Conservation (phyloP, 345 rosid genomes). For the Populus ilicifolia region DNA sequence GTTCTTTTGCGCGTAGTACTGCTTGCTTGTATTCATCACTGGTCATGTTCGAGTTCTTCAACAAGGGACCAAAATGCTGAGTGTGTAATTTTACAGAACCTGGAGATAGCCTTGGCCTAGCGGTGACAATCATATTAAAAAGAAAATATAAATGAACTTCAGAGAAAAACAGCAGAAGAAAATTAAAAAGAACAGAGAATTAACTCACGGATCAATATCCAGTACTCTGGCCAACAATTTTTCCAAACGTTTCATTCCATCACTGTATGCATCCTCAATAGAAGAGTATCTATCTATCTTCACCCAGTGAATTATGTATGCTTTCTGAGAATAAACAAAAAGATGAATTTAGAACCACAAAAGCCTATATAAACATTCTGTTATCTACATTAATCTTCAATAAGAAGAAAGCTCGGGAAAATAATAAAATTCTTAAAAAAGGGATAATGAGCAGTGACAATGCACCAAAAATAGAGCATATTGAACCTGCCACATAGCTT, state of each 20-base stretch:
- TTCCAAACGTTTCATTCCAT: constrained; percentile 45
- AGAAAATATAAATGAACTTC: neutral
- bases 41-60: constrained; percentile 62
- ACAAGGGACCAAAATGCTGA: constrained; percentile 53
- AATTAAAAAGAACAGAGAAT: neutral
- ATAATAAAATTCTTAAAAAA: neutral
- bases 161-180: neutral
- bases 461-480: no score
- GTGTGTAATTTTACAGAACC: constrained; percentile 57
- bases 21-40: constrained; percentile 61
- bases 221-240: constrained; percentile 45
- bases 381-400: neutral
- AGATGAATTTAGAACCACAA: neutral
- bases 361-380: neutral
- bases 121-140: constrained; percentile 18
- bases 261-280: constrained; percentile 43
- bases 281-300: constrained; percentile 44
- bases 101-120: constrained; percentile 51
- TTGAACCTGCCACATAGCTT: no score
- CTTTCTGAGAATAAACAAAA: constrained; percentile 36
- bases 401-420: neutral
- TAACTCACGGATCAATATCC: constrained; percentile 38
- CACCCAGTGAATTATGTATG: constrained; percentile 58
- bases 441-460: neutral
- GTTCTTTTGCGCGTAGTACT: constrained; percentile 73